Evolutionary conservation across 2,329 filamentous ascomycete genomes (phyloP).

Genomic region (Penicillium sp.): DNA sequence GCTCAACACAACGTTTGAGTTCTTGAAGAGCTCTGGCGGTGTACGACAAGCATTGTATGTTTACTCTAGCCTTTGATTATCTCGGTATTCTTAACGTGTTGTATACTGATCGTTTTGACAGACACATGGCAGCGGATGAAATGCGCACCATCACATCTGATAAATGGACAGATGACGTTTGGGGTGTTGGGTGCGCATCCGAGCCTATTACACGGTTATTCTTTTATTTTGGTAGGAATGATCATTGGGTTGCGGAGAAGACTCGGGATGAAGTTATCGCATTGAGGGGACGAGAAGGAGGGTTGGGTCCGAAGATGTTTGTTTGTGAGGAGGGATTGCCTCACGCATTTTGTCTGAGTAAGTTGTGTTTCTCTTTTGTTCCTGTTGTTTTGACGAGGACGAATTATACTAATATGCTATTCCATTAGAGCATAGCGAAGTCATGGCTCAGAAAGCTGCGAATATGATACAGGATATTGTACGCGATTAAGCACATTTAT

Average conservation of each 20-base stretch:
- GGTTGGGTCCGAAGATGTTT: conserved; percentile 52
- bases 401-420: conserved; percentile 5
- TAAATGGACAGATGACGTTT: conserved; percentile 60
- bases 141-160: conserved; percentile 58
- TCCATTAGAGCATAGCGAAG: conserved; percentile 40
- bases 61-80: neutral
- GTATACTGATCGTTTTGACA: conserved; percentile 12
- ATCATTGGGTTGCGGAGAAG: conserved; percentile 63
- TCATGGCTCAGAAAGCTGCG: conserved; percentile 54
- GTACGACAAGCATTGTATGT: conserved; percentile 57
- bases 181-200: conserved; percentile 48
- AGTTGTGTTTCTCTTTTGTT: conserved; percentile 25
- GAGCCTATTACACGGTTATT: conserved; percentile 49
- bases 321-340: conserved; percentile 57
- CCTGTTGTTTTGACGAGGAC: neutral
- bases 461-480: conserved; percentile 50
- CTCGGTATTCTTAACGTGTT: neutral
- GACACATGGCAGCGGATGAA: conserved; percentile 60
- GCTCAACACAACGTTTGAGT: conserved; percentile 51
- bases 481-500: neutral
- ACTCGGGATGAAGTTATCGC: conserved; percentile 58
- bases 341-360: conserved; percentile 62
- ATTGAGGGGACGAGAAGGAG: conserved; percentile 36
- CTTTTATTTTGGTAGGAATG: conserved; percentile 61
- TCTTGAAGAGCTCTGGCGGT: conserved; percentile 51